Evolutionary conservation across 176 grass and related monocot species (phyloP), one percentile per base, ranked within the genome.

Genomic region (Cenchrus purpureus): DNA sequence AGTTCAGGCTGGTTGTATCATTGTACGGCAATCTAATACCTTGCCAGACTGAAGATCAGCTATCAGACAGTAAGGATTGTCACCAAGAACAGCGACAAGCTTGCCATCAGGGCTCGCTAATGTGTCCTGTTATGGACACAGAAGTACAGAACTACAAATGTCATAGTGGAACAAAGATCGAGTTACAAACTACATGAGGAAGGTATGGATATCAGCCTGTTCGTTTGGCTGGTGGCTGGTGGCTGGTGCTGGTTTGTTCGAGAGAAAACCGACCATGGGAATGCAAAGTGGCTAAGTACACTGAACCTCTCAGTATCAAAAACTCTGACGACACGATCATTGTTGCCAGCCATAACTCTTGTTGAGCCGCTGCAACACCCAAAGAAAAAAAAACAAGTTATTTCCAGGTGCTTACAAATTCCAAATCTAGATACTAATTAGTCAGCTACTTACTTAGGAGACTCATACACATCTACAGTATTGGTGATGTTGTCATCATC

Each of bases 51-150:
- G 90, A 58, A 92, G 43, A 86, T 97, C 95, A 40, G 84, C 86
- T 46, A 91, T 73, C 50, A 94, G 29, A 68, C 95, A 89, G 10
- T 92, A 90, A 1, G 86, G 82, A 83, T 69, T 91, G 13, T 97
- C 95, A 4, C 95, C 95, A 17, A 97, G 83, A 66, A 94, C 83
- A 42, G 92, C 88, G 28, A 97, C 28, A 34, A 94, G 84, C 79
- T 85, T 97, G 29, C 92, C 92, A 34, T 94, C 92, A 62, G 90
- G 92, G 45, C 86, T 91, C 29, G 87, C 74, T 14, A 86, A 89
- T 16, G 88, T 76, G 76, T 86, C 89, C 92, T 97, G 81, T 32
- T 12, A 84, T 28, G 40, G 31, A 28, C 13, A 59, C 10, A 29
- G 9, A 42, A 15, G 13, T 20, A 8, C 8, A 58, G 9, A 42